Evolutionary conservation across 1,284 basidiomycete species (phyloP).

Genomic region (Ganoderma leucocontextum): DNA sequence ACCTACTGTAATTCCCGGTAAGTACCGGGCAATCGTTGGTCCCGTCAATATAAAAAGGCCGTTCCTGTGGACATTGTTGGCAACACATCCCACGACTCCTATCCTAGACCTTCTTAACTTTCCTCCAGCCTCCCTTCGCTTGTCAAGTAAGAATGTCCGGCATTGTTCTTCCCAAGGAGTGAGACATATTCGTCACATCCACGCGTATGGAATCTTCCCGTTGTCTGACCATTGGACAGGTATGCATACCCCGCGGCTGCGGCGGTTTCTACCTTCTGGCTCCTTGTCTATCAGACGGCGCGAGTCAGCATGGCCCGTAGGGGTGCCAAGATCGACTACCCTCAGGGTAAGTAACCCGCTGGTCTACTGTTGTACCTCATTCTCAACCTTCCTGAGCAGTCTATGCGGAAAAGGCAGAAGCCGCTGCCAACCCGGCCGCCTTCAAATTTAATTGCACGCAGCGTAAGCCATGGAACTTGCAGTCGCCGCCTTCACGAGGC

Average conservation of each 20-base stretch:
- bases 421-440: slow-evolving; percentile 46
- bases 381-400: slow-evolving; percentile 42
- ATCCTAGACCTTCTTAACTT: slow-evolving; percentile 2
- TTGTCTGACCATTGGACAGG: slow-evolving; percentile 39
- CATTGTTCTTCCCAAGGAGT: slow-evolving; percentile 49
- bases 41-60: neutral
- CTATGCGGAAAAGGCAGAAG: slow-evolving; percentile 61
- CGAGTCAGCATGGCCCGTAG: slow-evolving; percentile 59
- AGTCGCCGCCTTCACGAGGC: slow-evolving; percentile 59
- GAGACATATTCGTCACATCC: neutral
- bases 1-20: neutral
- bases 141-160: slow-evolving; percentile 39
- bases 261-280: slow-evolving; percentile 57
- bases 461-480: slow-evolving; percentile 57
- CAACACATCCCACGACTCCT: slow-evolving; percentile 6
- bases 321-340: slow-evolving; percentile 67
- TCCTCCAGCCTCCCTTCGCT: neutral
- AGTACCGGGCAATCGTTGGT: neutral
- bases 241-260: slow-evolving; percentile 61
- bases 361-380: neutral
- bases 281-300: slow-evolving; percentile 59
- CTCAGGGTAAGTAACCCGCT: slow-evolving; percentile 57
- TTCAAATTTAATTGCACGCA: slow-evolving; percentile 61
- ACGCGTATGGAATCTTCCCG: neutral
- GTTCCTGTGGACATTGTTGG: neutral